Conservation (phyloP, 805 yeast genomes). For the Millerozyma acaciae region DNA sequence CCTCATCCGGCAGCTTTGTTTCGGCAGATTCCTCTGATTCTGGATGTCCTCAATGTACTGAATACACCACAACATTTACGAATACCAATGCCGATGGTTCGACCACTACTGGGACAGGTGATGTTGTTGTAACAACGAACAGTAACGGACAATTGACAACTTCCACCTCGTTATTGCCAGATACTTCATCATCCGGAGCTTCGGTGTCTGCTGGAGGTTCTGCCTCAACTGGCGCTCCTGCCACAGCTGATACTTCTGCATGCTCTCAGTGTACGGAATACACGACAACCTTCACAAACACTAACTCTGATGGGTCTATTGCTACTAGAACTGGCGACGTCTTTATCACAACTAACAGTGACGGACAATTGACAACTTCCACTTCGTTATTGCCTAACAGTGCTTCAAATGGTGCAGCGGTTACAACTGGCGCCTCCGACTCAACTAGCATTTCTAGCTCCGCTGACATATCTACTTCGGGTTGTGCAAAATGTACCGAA, state of each 20-base stretch:
- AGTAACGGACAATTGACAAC: conserved; percentile 6
- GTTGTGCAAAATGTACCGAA: conserved; percentile 2
- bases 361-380: conserved; percentile 11
- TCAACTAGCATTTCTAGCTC: no score
- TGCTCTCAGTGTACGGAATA: conserved; percentile 2
- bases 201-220: conserved; percentile 1
- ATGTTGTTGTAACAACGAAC: conserved; percentile 11
- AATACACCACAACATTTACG: conserved; percentile 8
- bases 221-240: conserved; percentile 1
- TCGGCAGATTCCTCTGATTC: no score
- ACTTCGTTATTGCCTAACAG: no score
- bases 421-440: no score
- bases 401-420: no score
- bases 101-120: conserved; percentile 8
- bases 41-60: conserved; percentile 7
- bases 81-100: conserved; percentile 8
- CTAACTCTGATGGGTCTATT: conserved; percentile 4
- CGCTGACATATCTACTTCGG: no score
- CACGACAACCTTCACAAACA: conserved; percentile 5
- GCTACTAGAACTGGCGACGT: conserved; percentile 9
- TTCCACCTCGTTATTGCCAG: conserved; percentile 1
- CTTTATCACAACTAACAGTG: conserved; percentile 17
- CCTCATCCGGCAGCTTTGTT: no score
- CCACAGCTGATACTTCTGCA: no score
- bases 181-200: neutral